Base-by-base conservation (phyloP, 2,329 filamentous ascomycete genomes). In the Myrmaecium sp. region DNA sequence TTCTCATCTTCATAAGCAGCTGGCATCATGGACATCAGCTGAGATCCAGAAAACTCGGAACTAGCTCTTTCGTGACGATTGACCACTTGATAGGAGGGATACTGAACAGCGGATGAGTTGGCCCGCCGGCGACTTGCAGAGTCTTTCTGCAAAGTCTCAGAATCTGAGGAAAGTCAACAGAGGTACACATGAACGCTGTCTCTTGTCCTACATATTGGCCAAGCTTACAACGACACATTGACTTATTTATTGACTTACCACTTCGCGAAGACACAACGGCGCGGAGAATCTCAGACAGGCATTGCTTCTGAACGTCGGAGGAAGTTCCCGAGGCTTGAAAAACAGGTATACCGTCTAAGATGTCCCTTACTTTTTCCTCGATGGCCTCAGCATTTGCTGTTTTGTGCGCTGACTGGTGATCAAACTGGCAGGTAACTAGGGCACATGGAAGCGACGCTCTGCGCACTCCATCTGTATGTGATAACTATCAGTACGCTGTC, bases 401-500 rank as follows among this genome's bases (percentile, higher is more conserved):
- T 43, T 77, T 73, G 32, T 70, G 59, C 31, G 68, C 64, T 34
- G 74, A 68, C 25, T 75, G 72, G 26, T 72, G 68, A 49, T 94
- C 86, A 58, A 81, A 92, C 61, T 94, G 94, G 50, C 75, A 86
- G 29, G 82, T 81, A 27, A 91, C 79, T 21, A 94, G 66, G 34
- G 86, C 65, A 28, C 76, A 77, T 6, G 84, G 82, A 20, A 92
- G 55, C 14, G 66, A 64, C 11, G 76, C 72, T 40, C 74, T 76
- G 31, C 71, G 67, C 27, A 92, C 62, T 21, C 75, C 74, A 55
- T 71, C 83, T 91, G 49, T 41, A n/a, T n/a, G n/a, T n/a, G n/a
- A n/a, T n/a, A n/a, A n/a, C n/a, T n/a, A n/a, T n/a, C n/a, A n/a
- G n/a, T n/a, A n/a, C n/a, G n/a, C n/a, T n/a, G n/a, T 38, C 39